phyloP scores from a whole-genome alignment of 108 stramenopile species.

The Halocafeteria seosinensis region DNA sequence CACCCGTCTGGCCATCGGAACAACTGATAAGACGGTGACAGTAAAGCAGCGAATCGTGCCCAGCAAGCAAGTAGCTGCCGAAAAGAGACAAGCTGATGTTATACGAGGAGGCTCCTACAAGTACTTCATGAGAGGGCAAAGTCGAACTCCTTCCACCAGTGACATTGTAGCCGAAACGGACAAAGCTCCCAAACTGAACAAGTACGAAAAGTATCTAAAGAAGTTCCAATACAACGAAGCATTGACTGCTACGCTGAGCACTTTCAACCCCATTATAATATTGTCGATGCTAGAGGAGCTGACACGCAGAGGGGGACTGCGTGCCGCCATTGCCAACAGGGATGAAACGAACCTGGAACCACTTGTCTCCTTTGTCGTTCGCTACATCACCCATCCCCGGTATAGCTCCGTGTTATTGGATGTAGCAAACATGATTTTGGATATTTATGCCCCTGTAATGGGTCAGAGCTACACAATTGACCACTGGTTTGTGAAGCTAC shows the following conservation, averaged over 20 bases:
- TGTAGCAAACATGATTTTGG: constrained; percentile 9
- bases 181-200: neutral
- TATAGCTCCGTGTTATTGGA: constrained; percentile 2
- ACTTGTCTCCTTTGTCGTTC: constrained; percentile 15
- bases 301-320: constrained; percentile 10
- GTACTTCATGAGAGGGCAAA: constrained; percentile 8
- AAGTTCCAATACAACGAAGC: constrained; percentile 21
- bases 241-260: constrained; percentile 14
- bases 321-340: constrained; percentile 11
- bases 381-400: constrained; percentile 15
- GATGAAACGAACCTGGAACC: constrained; percentile 19
- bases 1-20: constrained; percentile 7
- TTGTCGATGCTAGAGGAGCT: constrained; percentile 18
- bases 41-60: constrained; percentile 4
- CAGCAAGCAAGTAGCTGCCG: neutral
- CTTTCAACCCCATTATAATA: constrained; percentile 10
- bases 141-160: neutral
- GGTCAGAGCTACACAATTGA: constrained; percentile 6
- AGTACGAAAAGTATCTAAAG: constrained; percentile 9
- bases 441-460: constrained; percentile 8
- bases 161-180: neutral
- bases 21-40: neutral
- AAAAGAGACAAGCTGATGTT: neutral
- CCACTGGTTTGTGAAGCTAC: constrained; percentile 9
- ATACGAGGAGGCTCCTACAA: constrained; percentile 8